A percentile compares a stretch with the other conserved stretches of the same genome.
Evolutionary conservation across 169 alveolate genomes (phyloP).

Genomic region (Cryptosporidium tyzzeri): DNA sequence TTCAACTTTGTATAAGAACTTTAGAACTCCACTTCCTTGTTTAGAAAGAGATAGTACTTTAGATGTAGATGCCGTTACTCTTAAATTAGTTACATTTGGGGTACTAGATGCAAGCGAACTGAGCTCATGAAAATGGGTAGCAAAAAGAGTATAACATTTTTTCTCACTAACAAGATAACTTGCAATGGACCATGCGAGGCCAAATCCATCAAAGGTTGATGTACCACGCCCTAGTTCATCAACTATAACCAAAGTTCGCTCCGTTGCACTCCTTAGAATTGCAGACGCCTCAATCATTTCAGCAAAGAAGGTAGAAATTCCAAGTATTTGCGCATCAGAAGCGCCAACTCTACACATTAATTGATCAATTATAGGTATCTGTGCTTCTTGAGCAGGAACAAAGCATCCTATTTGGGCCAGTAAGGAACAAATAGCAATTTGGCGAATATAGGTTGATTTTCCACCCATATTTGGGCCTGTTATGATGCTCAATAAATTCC

Average conservation of each 20-base stretch:
- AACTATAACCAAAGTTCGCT: conserved; percentile 91
- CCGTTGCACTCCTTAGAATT: conserved; percentile 92
- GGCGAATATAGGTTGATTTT: conserved; percentile 94
- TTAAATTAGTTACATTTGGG: conserved; percentile 82
- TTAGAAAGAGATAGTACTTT: conserved; percentile 85
- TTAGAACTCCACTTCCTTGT: conserved; percentile 78
- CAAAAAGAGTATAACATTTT: conserved; percentile 94
- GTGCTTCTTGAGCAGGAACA: conserved; percentile 93
- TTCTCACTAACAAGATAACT: conserved; percentile 90
- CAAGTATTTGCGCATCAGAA: conserved; percentile 93
- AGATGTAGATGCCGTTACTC: conserved; percentile 88
- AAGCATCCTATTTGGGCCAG: conserved; percentile 95
- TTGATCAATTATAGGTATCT: conserved; percentile 92
- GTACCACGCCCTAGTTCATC: conserved; percentile 99
- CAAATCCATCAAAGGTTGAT: conserved; percentile 95
- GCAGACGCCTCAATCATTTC: conserved; percentile 97
- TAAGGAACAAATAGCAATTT: conserved; percentile 89
- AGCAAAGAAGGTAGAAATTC: conserved; percentile 96
- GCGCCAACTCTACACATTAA: conserved; percentile 98
- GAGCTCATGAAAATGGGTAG: conserved; percentile 98
- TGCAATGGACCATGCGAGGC: conserved; percentile 97
- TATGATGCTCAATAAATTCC: conserved; percentile 90
- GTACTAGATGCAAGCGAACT: conserved; percentile 89
- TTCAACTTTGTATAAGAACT: conserved; percentile 90
- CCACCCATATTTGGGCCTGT: conserved; percentile 99